Evolutionary conservation across 306 rosid genomes (phyloP).

Genomic region (Albizia julibrissin): DNA sequence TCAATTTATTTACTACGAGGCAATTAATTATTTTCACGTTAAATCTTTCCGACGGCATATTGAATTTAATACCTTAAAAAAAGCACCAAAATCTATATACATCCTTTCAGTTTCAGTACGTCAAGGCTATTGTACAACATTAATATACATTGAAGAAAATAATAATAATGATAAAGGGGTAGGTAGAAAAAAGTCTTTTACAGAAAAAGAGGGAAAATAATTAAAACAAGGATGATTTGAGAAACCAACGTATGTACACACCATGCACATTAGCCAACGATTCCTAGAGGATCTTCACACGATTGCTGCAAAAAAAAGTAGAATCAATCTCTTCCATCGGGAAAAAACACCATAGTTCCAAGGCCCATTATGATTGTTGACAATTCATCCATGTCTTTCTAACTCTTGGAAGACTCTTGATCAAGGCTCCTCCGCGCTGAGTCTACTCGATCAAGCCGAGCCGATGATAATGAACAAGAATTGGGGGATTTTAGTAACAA

Average conservation of each 20-base stretch:
- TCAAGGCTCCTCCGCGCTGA: conserved; percentile 44
- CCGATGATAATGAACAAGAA: conserved; percentile 57
- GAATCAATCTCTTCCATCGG: neutral
- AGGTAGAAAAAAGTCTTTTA: neutral
- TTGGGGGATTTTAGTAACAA: conserved; percentile 77
- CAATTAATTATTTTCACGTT: neutral
- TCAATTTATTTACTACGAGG: neutral
- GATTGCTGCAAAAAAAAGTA: conserved; percentile 1
- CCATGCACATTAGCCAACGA: neutral
- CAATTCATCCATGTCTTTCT: conserved; percentile 11
- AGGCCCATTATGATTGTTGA: conserved; percentile 4
- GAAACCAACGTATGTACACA: conserved; percentile 28
- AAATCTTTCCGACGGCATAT: neutral
- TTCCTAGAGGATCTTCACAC: neutral
- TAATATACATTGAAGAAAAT: conserved; percentile 20
- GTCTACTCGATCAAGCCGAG: conserved; percentile 56
- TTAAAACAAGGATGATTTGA: neutral
- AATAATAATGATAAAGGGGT: neutral
- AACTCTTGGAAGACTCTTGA: conserved; percentile 30
- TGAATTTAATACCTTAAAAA: neutral
- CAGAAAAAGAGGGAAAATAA: neutral
- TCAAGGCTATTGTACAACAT: neutral
- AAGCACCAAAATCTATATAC: neutral
- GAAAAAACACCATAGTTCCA: neutral
- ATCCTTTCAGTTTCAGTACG: neutral